Evolutionary conservation across 306 rosid species (phyloP).

Genomic region (Quercus alba): DNA sequence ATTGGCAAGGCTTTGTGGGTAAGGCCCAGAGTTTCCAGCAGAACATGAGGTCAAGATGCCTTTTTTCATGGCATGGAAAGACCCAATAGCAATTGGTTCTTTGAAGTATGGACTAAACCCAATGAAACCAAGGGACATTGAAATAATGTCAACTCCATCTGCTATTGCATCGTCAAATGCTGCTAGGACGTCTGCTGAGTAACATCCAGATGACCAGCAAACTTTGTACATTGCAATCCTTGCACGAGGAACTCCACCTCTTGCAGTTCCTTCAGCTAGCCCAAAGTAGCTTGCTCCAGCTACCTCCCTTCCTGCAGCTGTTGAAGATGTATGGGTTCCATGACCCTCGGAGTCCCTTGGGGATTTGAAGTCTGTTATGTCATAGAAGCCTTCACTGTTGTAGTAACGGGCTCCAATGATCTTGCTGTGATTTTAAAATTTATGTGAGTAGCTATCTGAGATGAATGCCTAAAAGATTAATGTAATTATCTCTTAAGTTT

Average conservation of each 20-base stretch:
- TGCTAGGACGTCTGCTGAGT: slow-evolving; percentile 19
- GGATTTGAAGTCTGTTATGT: slow-evolving; percentile 22
- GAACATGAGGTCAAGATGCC: slow-evolving; percentile 33
- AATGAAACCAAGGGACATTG: slow-evolving; percentile 12
- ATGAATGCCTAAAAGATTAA: neutral
- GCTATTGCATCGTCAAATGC: slow-evolving; percentile 36
- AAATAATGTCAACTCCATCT: slow-evolving; percentile 35
- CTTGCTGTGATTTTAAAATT: slow-evolving; percentile 15
- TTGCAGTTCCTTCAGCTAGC: slow-evolving; percentile 30
- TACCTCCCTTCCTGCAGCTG: slow-evolving; percentile 35
- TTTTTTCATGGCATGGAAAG: slow-evolving; percentile 33
- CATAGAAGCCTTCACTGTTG: neutral
- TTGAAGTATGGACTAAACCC: neutral
- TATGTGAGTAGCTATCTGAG: neutral
- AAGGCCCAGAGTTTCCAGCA: slow-evolving; percentile 35
- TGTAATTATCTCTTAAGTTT: neutral
- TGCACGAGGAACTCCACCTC: slow-evolving; percentile 32
- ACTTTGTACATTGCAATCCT: slow-evolving; percentile 35
- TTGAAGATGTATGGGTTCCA: slow-evolving; percentile 35
- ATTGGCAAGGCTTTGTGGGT: neutral
- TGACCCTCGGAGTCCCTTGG: slow-evolving; percentile 35
- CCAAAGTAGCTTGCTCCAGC: slow-evolving; percentile 27
- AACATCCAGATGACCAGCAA: slow-evolving; percentile 26
- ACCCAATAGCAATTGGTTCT: slow-evolving; percentile 31
- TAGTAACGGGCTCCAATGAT: slow-evolving; percentile 37